Evolutionary conservation across 495 filamentous ascomycete genomes (phyloP), one percentile per base, ranked within the genome.

Genomic region (Xylaria cubensis): DNA sequence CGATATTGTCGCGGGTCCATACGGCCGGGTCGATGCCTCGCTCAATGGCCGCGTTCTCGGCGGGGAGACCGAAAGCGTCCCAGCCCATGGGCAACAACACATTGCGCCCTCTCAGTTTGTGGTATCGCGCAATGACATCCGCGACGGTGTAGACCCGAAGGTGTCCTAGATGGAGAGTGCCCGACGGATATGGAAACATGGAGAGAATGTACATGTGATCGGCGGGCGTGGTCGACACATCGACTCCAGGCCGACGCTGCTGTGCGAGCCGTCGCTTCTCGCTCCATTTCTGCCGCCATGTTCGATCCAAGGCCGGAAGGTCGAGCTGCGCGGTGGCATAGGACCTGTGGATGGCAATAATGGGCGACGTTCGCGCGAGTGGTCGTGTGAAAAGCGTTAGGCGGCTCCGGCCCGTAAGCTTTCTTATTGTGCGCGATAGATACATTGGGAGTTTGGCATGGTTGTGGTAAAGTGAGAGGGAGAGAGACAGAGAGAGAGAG

Each of bases 101-200:
- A 65, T 92, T 82, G 77, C 90, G 84, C 3, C 94, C 94, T 66
- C 90, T 89, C 85, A 97, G 91, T 10, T 86, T 88, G 74, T 91
- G 89, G 75, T 92, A 97, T 17, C 94, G 86, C 19, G 93, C 89
- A 41, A 97, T 81, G 3, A 94, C 91, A 82, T 97, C 94, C 48
- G 94, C 92, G 71, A 97, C 95, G 21, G 94, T 95, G 84, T 97
- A 97, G 59, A 96, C 93, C 3, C 94, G 89, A 17, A 97, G 84
- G 79, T 97, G 94, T 19, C 94, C 94, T 76, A 97, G 90, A 79
- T 97, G 94, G n/a, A 97, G 87, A 36, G 90, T 90, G 10, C 94
- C 94, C 0, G 94, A 97, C 3, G 94, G 94, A 79, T 97, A 97
- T 2, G 94, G 94, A 76, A 97, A 97, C 94, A 97, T 97, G 68